Conservation (phyloP, 305 asterid species). For the Fraxinus dipetala region DNA sequence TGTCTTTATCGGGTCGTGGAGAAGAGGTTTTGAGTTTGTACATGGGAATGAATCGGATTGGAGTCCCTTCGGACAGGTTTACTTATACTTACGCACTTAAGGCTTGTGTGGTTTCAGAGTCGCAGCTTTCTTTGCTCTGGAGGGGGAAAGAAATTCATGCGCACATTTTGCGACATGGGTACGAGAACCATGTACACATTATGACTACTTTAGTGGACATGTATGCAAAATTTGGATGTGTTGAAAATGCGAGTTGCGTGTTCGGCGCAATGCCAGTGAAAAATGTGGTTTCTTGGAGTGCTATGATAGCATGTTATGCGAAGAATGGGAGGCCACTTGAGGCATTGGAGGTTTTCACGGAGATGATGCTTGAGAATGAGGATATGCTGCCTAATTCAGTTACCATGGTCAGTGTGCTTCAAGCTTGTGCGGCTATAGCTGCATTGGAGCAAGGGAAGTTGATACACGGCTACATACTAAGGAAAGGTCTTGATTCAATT, state of each 20-base stretch:
- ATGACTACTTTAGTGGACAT: conserved; percentile 85
- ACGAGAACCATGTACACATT: conserved; percentile 58
- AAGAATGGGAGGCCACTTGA: conserved; percentile 66
- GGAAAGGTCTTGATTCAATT: conserved; percentile 75
- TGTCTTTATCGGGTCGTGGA: conserved; percentile 64
- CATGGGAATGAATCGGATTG: conserved; percentile 56
- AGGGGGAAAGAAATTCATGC: conserved; percentile 78
- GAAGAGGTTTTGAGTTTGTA: conserved; percentile 61
- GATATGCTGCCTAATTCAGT: conserved; percentile 75
- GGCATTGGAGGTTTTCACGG: conserved; percentile 61
- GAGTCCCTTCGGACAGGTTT: conserved; percentile 73
- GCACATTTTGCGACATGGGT: conserved; percentile 70
- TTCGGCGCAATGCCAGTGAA: conserved; percentile 58
- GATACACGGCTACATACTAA: conserved; percentile 66
- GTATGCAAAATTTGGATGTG: conserved; percentile 73
- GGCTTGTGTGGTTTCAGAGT: conserved; percentile 72
- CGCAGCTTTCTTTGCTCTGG: conserved; percentile 26
- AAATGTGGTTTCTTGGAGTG: conserved; percentile 92
- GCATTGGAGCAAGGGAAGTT: conserved; percentile 86
- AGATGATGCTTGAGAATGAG: conserved; percentile 54
- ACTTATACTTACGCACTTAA: conserved; percentile 80
- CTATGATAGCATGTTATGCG: conserved; percentile 77
- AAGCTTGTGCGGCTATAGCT: conserved; percentile 74
- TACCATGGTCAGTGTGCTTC: conserved; percentile 94
- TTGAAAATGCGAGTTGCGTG: conserved; percentile 49